Conservation (phyloP, 2,329 filamentous ascomycete genomes). For the Fusarium graminum region DNA sequence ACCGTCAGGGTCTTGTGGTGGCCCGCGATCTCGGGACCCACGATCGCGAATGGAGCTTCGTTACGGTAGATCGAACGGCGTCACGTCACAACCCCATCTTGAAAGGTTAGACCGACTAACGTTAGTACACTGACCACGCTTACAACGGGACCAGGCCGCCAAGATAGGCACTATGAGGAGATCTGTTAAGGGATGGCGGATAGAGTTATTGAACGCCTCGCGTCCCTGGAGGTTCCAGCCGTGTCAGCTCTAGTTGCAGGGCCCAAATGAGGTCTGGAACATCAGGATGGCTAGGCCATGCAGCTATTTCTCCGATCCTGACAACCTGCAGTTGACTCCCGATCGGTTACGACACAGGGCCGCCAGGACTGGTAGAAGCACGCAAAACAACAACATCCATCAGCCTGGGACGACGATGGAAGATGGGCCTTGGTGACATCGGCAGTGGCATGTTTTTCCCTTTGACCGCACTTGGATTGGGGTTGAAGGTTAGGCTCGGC, state of each 20-base stretch:
- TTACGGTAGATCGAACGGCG: conserved; percentile 34
- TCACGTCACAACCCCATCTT: conserved; percentile 14
- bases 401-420: background rate
- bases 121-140: background rate
- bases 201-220: conserved; percentile 26
- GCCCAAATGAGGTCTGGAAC: conserved; percentile 39
- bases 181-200: conserved; percentile 7
- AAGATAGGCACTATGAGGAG: background rate
- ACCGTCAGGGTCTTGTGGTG: conserved; percentile 43
- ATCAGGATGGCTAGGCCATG: conserved; percentile 6
- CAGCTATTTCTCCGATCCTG: conserved; percentile 26
- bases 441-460: conserved; percentile 17
- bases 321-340: conserved; percentile 6
- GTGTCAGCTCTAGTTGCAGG: background rate
- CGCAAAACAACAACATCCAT: background rate
- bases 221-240: background rate
- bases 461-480: background rate
- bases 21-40: conserved; percentile 43
- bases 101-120: conserved; percentile 7
- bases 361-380: background rate
- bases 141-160: background rate
- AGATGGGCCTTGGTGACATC: conserved; percentile 2
- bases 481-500: conserved; percentile 3
- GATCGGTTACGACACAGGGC: conserved; percentile 29
- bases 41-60: conserved; percentile 40